A percentile compares a stretch with the other conserved stretches of the same genome.
These are phyloP conservation scores for Russula griseocarnosa DNA, from an alignment of 768 basidiomycete genomes.

Conservation along the genomic window DNA sequence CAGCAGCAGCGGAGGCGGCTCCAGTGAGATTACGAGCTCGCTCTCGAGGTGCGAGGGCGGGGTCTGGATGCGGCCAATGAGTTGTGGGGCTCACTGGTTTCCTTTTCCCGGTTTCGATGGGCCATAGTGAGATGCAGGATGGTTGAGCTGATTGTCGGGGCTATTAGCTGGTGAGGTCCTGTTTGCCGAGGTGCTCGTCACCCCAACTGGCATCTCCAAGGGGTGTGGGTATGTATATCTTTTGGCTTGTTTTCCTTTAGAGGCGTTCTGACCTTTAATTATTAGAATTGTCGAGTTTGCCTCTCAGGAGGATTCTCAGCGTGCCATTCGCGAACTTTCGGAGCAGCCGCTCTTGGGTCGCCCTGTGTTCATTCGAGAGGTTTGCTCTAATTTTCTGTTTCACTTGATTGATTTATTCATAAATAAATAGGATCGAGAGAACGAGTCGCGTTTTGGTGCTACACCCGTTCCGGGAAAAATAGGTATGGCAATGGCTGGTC, in stretches of 20 bases:
- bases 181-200: slow-evolving; percentile 98
- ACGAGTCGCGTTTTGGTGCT: slow-evolving; percentile 91
- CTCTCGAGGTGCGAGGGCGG: too few relatives aligned
- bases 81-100: slow-evolving; percentile 22
- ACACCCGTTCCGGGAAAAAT: slow-evolving; percentile 95
- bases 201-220: slow-evolving; percentile 94
- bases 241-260: neutral
- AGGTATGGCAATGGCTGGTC: slow-evolving; percentile 94
- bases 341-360: slow-evolving; percentile 89
- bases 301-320: slow-evolving; percentile 83
- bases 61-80: slow-evolving; percentile 9
- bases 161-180: slow-evolving; percentile 98
- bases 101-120: slow-evolving; percentile 39
- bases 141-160: slow-evolving; percentile 74
- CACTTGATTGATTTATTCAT: slow-evolving; percentile 8
- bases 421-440: slow-evolving; percentile 80
- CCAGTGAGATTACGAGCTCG: too few relatives aligned
- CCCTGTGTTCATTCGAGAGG: slow-evolving; percentile 95
- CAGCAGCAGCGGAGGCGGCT: neutral
- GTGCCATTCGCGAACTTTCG: slow-evolving; percentile 84
- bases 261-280: slow-evolving; percentile 24
- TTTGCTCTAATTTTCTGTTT: slow-evolving; percentile 36
- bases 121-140: slow-evolving; percentile 68
- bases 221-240: slow-evolving; percentile 86
- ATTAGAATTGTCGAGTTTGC: slow-evolving; percentile 91